Evolutionary conservation across 306 rosid species (phyloP).

Genomic region (Astragalus membranaceus): DNA sequence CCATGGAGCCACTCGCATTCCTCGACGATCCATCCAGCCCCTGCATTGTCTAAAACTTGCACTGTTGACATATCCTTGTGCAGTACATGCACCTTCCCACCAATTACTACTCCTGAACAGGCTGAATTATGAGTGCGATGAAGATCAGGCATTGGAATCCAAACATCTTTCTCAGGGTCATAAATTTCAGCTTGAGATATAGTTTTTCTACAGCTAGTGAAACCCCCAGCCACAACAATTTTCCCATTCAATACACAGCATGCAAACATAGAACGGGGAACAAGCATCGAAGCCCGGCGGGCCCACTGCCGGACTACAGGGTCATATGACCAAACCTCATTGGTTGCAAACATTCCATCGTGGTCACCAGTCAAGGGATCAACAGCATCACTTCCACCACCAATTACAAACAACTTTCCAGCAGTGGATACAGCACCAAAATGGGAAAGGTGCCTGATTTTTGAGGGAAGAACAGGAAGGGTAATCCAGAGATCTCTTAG

Average conservation of each 20-base stretch:
- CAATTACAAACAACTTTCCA: slow-evolving; percentile 89
- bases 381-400: slow-evolving; percentile 95
- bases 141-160: slow-evolving; percentile 82
- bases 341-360: slow-evolving; percentile 90
- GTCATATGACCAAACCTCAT: slow-evolving; percentile 95
- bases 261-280: slow-evolving; percentile 95
- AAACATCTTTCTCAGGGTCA: slow-evolving; percentile 74
- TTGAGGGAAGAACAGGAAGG: slow-evolving; percentile 92
- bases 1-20: slow-evolving; percentile 86
- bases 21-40: slow-evolving; percentile 65
- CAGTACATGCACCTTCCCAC: slow-evolving; percentile 77
- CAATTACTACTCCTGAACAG: slow-evolving; percentile 81
- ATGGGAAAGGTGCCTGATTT: slow-evolving; percentile 76
- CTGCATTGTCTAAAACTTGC: slow-evolving; percentile 68
- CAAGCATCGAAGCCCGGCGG: slow-evolving; percentile 73
- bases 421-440: slow-evolving; percentile 81
- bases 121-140: slow-evolving; percentile 87
- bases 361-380: slow-evolving; percentile 97
- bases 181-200: slow-evolving; percentile 93
- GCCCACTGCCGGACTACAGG: slow-evolving; percentile 79
- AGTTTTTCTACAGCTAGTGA: slow-evolving; percentile 88
- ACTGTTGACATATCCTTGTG: slow-evolving; percentile 88
- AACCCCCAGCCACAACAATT: slow-evolving; percentile 94
- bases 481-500: slow-evolving; percentile 85
- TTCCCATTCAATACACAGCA: slow-evolving; percentile 89